These are phyloP conservation scores for Penicillium vulpinum DNA, from an alignment of 2,329 filamentous ascomycete genomes.

Conservation along the genomic window DNA sequence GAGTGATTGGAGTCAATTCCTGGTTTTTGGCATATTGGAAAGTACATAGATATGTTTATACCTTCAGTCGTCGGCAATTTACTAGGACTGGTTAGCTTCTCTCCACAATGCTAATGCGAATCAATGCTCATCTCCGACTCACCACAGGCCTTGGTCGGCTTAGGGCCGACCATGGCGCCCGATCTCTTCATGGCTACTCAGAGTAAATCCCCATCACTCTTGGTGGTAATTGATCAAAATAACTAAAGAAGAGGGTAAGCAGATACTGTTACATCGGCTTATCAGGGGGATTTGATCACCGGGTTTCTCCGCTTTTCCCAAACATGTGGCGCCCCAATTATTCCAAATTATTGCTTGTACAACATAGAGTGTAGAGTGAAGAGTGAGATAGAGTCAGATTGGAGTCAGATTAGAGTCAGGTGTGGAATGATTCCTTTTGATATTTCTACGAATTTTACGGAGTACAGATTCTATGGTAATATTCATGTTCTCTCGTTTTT, in stretches of 20 bases:
- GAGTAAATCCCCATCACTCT: slow-evolving; percentile 4
- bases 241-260: not conserved
- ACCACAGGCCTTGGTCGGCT: slow-evolving; percentile 36
- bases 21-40: not conserved
- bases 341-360: too few species aligned
- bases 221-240: not conserved
- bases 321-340: not conserved
- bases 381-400: too few species aligned
- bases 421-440: not conserved
- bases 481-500: slow-evolving; percentile 55
- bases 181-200: slow-evolving; percentile 21
- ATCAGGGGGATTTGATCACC: slow-evolving; percentile 1
- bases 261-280: not conserved
- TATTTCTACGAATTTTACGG: not conserved
- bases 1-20: not conserved
- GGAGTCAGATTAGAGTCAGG: too few species aligned
- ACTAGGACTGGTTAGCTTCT: slow-evolving; percentile 21
- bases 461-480: not conserved
- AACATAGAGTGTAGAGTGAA: too few species aligned
- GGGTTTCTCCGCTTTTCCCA: slow-evolving; percentile 8
- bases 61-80: slow-evolving; percentile 35
- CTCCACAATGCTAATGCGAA: not conserved
- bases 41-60: slow-evolving; percentile 4
- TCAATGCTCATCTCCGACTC: slow-evolving; percentile 10
- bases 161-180: slow-evolving; percentile 22